These are phyloP conservation scores for Coemansia sp. DNA, from an alignment of 192 early-diverging fungal species.

Conservation along the genomic window DNA sequence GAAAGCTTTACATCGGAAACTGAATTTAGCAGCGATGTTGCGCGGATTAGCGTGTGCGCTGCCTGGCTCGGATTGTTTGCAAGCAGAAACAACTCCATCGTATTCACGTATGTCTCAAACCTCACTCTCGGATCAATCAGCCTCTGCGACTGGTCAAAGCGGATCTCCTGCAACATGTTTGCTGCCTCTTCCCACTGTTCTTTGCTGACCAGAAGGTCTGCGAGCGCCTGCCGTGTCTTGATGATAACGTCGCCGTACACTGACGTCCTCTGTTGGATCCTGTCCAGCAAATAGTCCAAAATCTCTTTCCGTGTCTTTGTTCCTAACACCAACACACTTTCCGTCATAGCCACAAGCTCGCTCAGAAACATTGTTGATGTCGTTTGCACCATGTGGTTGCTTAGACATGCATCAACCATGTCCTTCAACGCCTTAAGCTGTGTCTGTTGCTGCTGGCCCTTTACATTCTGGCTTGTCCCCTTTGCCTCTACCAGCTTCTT, in stretches of 20 bases:
- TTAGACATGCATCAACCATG: constrained; percentile 61
- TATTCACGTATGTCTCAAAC: constrained; percentile 79
- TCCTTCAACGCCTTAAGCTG: constrained; percentile 10
- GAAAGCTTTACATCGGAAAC: constrained; percentile 56
- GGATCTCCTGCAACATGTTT: constrained; percentile 79
- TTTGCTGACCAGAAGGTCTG: constrained; percentile 68
- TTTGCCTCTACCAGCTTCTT: constrained; percentile 12
- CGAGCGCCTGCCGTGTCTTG: constrained; percentile 71
- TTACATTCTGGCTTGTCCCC: neutral
- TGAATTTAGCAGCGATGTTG: constrained; percentile 64
- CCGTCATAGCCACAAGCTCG: constrained; percentile 68
- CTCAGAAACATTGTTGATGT: constrained; percentile 70
- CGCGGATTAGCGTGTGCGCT: constrained; percentile 82
- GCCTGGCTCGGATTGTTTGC: constrained; percentile 81
- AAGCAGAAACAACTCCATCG: constrained; percentile 81
- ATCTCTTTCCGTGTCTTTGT: constrained; percentile 57
- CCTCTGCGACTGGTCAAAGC: constrained; percentile 88
- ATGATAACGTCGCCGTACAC: constrained; percentile 70
- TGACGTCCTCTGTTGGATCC: constrained; percentile 73
- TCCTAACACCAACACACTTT: constrained; percentile 40
- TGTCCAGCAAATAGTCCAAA: constrained; percentile 67
- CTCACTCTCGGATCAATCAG: constrained; percentile 64
- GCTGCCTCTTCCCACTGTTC: constrained; percentile 87
- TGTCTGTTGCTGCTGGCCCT: constrained; percentile 10
- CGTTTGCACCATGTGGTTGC: constrained; percentile 72